Base-by-base conservation (phyloP, 129 eudicot species). In the Centella asiatica region DNA sequence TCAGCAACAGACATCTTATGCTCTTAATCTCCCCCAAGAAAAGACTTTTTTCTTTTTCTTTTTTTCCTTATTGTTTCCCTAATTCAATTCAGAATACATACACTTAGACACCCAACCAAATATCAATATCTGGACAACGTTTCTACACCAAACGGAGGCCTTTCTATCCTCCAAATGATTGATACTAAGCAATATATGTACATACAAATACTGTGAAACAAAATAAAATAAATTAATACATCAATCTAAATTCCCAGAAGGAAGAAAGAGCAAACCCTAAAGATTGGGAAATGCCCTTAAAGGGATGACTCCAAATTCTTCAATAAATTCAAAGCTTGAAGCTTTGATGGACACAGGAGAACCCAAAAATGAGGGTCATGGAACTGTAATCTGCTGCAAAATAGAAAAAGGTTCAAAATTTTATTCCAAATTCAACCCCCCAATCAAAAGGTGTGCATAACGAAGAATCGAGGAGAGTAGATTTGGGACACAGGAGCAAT, bases 1-100 rank as follows among this genome's bases (percentile, higher is more conserved):
- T 77, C 90, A 80, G 62, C 81, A 56, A 69, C 83, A 55, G 90
- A 77, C 90, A 84, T 84, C 64, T 70, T 83, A 65, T 56, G 66
- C 40, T 39, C 39, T 37, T 52, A 70, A 11, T 44, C 14, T 26
- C 70, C 65, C 44, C n/a, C 39, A 24, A 57, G 60, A 14, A 50
- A 11, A 19, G 23, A 36, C 61, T 22, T 34, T 14, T 32, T 44
- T 60, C 33, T 32, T 47, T 31, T 70, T 10, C 5, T 56, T 62
- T 13, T 42, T 0, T 36, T 8, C 59, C 8, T 34, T 11, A 15
- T 44, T 15, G 13, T 14, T 20, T 25, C 32, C 44, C 33, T 52
- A 49, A 65, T 65, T 29, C 25, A 52, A 53, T 18, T 53, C 8
- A 44, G 48, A 59, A 36, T 46, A 66, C 51, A 7, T 68, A 75